Conservation (phyloP, 192 early-diverging fungal species). For the Pilaira anomala region DNA sequence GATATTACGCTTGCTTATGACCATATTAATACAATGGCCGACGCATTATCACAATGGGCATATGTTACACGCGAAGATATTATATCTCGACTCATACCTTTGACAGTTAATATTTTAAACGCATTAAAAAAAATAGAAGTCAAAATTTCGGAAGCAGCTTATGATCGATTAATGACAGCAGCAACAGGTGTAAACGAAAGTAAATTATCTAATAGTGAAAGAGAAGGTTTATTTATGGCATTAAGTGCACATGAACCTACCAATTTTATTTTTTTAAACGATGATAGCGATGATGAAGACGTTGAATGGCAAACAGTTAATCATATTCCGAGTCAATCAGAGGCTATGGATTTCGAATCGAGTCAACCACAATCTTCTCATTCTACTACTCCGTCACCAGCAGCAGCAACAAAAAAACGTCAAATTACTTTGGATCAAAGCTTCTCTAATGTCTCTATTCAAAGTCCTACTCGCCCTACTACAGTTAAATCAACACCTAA, state of each 20-base stretch:
- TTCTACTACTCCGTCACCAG: background rate
- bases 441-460: background rate
- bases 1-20: background rate
- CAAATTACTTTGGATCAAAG: background rate
- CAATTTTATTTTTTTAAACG: slow-evolving; percentile 23
- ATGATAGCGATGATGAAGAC: slow-evolving; percentile 33
- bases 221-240: slow-evolving; percentile 25
- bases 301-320: slow-evolving; percentile 11
- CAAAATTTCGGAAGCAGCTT: slow-evolving; percentile 25
- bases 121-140: slow-evolving; percentile 14
- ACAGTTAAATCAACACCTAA: background rate
- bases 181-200: slow-evolving; percentile 26
- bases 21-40: background rate
- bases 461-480: background rate
- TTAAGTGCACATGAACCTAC: slow-evolving; percentile 32
- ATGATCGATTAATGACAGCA: slow-evolving; percentile 31
- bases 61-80: slow-evolving; percentile 27
- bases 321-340: no score
- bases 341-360: background rate
- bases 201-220: slow-evolving; percentile 18
- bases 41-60: slow-evolving; percentile 35
- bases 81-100: slow-evolving; percentile 21
- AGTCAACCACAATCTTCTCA: background rate
- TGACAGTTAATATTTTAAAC: slow-evolving; percentile 17
- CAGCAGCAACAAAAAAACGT: background rate